Percentiles rank a stretch among this genome's conserved stretches.
Evolutionary conservation across 2,329 filamentous ascomycete species (phyloP).

Genomic region (Ilyonectria robusta): DNA sequence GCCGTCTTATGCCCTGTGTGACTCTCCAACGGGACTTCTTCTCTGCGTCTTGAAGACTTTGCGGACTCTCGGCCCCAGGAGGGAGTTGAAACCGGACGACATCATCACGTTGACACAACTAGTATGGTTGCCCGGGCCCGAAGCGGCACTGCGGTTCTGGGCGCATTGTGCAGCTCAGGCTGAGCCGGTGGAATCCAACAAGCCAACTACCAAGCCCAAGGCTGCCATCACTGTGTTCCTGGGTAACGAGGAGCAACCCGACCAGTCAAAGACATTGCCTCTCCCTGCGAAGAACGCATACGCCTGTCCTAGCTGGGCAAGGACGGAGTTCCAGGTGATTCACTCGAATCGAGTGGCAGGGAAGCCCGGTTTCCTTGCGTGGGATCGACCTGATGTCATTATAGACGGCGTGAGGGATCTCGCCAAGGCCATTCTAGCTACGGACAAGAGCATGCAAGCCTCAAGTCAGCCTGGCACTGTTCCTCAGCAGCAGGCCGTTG

Average conservation of each 20-base stretch:
- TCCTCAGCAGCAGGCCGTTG: slow-evolving; percentile 54
- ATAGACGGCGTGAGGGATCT: slow-evolving; percentile 58
- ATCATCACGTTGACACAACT: slow-evolving; percentile 73
- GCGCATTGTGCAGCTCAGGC: slow-evolving; percentile 58
- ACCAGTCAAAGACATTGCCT: slow-evolving; percentile 39
- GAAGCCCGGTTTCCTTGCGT: slow-evolving; percentile 61
- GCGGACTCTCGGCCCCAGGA: slow-evolving; percentile 56
- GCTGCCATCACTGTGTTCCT: slow-evolving; percentile 65
- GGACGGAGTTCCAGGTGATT: slow-evolving; percentile 59
- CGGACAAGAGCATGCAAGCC: slow-evolving; percentile 56
- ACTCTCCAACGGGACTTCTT: slow-evolving; percentile 72
- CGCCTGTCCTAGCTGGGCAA: slow-evolving; percentile 65
- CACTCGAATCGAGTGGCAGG: slow-evolving; percentile 57
- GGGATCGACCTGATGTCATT: slow-evolving; percentile 64
- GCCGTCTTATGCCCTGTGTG: slow-evolving; percentile 72
- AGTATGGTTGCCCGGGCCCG: slow-evolving; percentile 77
- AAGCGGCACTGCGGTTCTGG: slow-evolving; percentile 72
- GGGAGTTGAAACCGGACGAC: slow-evolving; percentile 63
- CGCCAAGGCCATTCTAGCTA: slow-evolving; percentile 55
- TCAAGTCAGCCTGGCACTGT: slow-evolving; percentile 43
- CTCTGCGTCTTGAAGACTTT: slow-evolving; percentile 67
- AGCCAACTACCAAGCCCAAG: slow-evolving; percentile 51
- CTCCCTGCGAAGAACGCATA: slow-evolving; percentile 51
- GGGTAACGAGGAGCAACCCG: slow-evolving; percentile 48
- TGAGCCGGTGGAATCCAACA: slow-evolving; percentile 47